Percentiles rank a stretch among this genome's conserved stretches.
Evolutionary conservation across 2,329 filamentous ascomycete genomes (phyloP).

Genomic region (Ascochyta clinopodiicola): DNA sequence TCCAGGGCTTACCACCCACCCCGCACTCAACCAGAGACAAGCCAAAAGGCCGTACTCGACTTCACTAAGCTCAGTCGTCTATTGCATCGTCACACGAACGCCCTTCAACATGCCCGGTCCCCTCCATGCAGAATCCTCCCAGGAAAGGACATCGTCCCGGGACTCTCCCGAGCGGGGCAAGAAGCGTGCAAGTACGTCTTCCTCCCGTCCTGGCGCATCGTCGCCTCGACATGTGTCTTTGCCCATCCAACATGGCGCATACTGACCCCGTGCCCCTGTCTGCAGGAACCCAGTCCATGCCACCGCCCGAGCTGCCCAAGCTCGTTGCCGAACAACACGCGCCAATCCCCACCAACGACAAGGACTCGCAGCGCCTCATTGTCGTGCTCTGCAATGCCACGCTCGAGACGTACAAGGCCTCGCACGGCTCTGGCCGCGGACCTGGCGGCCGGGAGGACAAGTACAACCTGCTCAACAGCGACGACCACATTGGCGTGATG

Average conservation of each 20-base stretch:
- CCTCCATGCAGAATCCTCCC: conserved; percentile 27
- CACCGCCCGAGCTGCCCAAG: conserved; percentile 86
- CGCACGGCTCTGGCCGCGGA: conserved; percentile 70
- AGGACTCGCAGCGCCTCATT: conserved; percentile 88
- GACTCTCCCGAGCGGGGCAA: conserved; percentile 45
- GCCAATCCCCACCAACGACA: conserved; percentile 83
- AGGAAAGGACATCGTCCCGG: conserved; percentile 34
- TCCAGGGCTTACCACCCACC: background rate
- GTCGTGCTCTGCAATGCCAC: conserved; percentile 97
- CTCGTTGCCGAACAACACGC: conserved; percentile 92
- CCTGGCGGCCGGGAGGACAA: conserved; percentile 82
- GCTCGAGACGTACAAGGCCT: conserved; percentile 95
- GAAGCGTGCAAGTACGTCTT: conserved; percentile 48
- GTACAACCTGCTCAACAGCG: conserved; percentile 96
- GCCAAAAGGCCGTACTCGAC: background rate
- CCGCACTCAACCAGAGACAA: conserved; percentile 5
- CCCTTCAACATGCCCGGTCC: conserved; percentile 26
- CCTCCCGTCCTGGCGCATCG: conserved; percentile 4
- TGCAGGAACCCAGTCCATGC: conserved; percentile 81
- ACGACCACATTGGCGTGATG: conserved; percentile 99
- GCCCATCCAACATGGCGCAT: conserved; percentile 21
- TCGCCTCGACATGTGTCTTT: conserved; percentile 10
- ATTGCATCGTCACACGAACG: conserved; percentile 1
- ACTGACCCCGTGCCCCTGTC: conserved; percentile 31
- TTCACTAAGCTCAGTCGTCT: background rate